phyloP scores from a whole-genome alignment of 129 eudicot genomes.

The Escallonia rubra region DNA sequence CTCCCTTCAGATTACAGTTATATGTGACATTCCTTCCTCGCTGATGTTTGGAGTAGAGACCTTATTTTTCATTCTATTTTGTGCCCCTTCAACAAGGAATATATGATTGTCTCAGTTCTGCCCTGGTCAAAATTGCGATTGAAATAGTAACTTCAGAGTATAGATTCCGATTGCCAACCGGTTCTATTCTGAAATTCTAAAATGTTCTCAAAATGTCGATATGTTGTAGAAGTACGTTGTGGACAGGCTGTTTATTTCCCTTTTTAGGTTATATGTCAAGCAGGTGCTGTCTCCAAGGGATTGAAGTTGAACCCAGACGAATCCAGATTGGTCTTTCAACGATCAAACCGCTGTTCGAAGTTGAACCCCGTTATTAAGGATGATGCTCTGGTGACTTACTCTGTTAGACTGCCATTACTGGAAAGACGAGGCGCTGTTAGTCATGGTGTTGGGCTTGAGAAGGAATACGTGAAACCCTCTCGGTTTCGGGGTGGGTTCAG shows the following conservation, averaged over 20 bases:
- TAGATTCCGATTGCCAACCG: no score
- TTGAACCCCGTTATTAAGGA: neutral
- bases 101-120: neutral
- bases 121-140: constrained; percentile 11
- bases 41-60: no score
- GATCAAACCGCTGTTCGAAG: constrained; percentile 21
- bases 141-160: neutral
- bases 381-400: constrained; percentile 4
- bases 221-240: constrained; percentile 15
- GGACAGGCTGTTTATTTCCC: constrained; percentile 18
- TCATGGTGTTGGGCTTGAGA: constrained; percentile 26
- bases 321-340: constrained; percentile 16
- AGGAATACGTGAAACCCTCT: constrained; percentile 25
- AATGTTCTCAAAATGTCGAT: constrained; percentile 7
- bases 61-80: neutral
- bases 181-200: constrained; percentile 8
- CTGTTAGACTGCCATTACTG: constrained; percentile 22
- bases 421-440: constrained; percentile 18
- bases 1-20: no score
- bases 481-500: constrained; percentile 33
- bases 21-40: no score
- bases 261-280: constrained; percentile 35
- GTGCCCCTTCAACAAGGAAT: neutral
- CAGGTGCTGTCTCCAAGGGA: constrained; percentile 23
- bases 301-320: constrained; percentile 10